Base-by-base conservation (phyloP, 768 basidiomycete species). In the Tricholoma saponaceum region DNA sequence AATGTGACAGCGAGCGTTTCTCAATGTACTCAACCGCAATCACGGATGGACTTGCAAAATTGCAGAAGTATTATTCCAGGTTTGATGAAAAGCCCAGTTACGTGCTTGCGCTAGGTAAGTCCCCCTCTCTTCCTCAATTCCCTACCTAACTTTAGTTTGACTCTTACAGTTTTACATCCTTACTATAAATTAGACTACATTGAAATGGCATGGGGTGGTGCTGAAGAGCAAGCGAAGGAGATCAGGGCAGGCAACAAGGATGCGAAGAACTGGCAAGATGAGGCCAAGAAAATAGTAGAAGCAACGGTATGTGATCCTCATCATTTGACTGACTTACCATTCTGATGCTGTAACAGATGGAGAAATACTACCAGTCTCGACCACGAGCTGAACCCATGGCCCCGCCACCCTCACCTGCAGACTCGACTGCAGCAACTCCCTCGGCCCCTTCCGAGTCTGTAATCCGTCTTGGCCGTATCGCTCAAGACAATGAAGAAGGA, bases 121-220 rank as follows among this genome's bases (percentile, higher is more conserved):
- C 25, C 52, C 30, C 22, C 20, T 32, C 41, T 52, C 43, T 35
- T 58, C 35, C 16, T n/a, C n/a, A n/a, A 28, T 49, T 33, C 32
- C 10, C 23, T 9, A 7, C 33, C 43, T n/a, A n/a, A 43, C 20
- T 23, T 35, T 13, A n/a, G 18, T 30, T 47, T n/a, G n/a, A n/a
- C n/a, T 30, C 26, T n/a, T 44, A 37, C 52, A 70, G 68, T 65
- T 10, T 57, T 71, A 9, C 69, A 73, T 47, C 72, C 64, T 0
- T 74, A 70, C 43, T 73, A 64, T 56, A 73, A 73, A 26, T 57
- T 72, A 0, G 23, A 44, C 0, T 73, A 70, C 52, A 67, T 69
- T 14, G 39, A 65, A 28, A 18, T 62, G 33, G 33, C 43, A 2
- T 70, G 70, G 69, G 70, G 70, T 13, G 64, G 72, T 3, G 54